Conservation (phyloP, 2,329 filamentous ascomycete genomes). For the Fusarium sacchari region DNA sequence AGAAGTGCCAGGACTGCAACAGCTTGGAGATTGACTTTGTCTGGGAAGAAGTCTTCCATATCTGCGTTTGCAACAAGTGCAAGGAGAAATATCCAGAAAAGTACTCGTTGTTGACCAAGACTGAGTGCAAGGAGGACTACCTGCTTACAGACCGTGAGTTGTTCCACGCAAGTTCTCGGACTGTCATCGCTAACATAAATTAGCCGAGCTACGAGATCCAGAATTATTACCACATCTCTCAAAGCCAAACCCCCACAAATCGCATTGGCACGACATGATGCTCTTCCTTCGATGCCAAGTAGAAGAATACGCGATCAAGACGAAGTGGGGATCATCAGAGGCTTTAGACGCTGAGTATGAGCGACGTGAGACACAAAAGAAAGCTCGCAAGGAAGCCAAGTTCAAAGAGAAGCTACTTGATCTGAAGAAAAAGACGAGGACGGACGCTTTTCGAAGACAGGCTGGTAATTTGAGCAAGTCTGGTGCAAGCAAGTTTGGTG, state of each 20-base stretch:
- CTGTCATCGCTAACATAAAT: neutral
- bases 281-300: conserved; percentile 93
- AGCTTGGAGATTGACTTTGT: conserved; percentile 92
- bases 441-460: conserved; percentile 85
- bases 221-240: conserved; percentile 88
- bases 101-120: conserved; percentile 96
- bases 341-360: conserved; percentile 90
- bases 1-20: conserved; percentile 84
- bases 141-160: conserved; percentile 86
- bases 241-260: conserved; percentile 93
- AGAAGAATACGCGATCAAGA: conserved; percentile 88
- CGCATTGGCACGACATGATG: conserved; percentile 99
- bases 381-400: conserved; percentile 86
- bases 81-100: conserved; percentile 92
- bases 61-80: conserved; percentile 81
- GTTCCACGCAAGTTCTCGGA: neutral
- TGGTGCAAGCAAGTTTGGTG: conserved; percentile 74
- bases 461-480: conserved; percentile 66
- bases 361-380: conserved; percentile 80
- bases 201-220: conserved; percentile 88
- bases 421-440: conserved; percentile 90
- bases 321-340: conserved; percentile 91
- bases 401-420: conserved; percentile 91
- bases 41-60: conserved; percentile 86
- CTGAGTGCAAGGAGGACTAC: conserved; percentile 95